Conservation (phyloP, 495 filamentous ascomycete genomes). For the Massariosphaeria phaeospora region DNA sequence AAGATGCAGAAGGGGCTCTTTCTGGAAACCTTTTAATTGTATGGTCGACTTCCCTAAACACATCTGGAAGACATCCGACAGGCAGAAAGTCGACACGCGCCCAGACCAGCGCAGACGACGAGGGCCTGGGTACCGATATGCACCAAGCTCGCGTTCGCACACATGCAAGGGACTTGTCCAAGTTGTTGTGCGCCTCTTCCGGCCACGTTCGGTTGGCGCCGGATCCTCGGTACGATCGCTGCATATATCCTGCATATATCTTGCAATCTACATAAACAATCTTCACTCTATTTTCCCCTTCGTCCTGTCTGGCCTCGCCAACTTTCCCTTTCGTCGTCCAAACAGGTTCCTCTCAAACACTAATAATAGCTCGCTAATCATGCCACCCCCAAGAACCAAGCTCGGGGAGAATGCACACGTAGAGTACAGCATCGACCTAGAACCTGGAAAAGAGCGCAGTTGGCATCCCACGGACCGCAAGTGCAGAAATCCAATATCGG, state of each 20-base stretch:
- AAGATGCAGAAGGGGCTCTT: neutral
- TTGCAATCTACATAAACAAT: slow-evolving; percentile 27
- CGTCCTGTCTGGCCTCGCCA: slow-evolving; percentile 9
- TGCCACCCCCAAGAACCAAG: slow-evolving; percentile 9
- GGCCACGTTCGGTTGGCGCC: slow-evolving; percentile 16
- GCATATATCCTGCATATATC: slow-evolving; percentile 27
- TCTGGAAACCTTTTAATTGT: neutral
- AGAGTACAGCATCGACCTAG: slow-evolving; percentile 12
- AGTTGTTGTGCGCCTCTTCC: slow-evolving; percentile 22
- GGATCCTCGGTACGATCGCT: slow-evolving; percentile 28
- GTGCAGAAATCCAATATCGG: slow-evolving; percentile 5
- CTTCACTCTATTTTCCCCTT: slow-evolving; percentile 19
- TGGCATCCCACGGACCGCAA: slow-evolving; percentile 10
- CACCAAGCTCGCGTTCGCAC: neutral
- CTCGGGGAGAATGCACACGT: slow-evolving; percentile 8
- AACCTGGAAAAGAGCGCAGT: slow-evolving; percentile 10
- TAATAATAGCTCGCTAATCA: slow-evolving; percentile 24
- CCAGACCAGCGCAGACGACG: slow-evolving; percentile 5
- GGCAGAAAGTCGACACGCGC: slow-evolving; percentile 7
- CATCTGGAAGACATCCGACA: too few relatives aligned
- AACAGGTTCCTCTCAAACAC: neutral
- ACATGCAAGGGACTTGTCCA: slow-evolving; percentile 25
- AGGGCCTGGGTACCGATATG: slow-evolving; percentile 6
- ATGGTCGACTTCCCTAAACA: slow-evolving; percentile 3
- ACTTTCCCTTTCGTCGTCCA: slow-evolving; percentile 4